Conservation (phyloP, 306 rosid genomes). For the Rosa multiflora region DNA sequence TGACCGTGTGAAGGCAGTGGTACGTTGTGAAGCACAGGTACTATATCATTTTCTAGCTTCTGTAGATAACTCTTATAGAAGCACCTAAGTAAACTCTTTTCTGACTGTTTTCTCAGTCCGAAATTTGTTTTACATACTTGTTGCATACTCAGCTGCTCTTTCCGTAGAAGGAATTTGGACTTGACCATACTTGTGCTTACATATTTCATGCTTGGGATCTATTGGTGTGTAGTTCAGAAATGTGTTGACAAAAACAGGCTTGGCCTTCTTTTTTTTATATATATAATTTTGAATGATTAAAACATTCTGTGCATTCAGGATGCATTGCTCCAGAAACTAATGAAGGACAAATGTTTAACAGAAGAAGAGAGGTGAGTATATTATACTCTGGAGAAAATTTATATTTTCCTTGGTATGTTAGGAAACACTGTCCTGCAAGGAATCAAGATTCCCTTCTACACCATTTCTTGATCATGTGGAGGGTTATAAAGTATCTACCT, state of each 20-base stretch:
- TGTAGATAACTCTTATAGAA: background rate
- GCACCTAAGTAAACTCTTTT: too few species aligned
- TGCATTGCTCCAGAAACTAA: slow-evolving; percentile 77
- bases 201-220: background rate
- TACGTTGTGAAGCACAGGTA: slow-evolving; percentile 95
- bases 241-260: background rate
- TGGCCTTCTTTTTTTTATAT: background rate
- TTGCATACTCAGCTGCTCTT: background rate
- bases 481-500: background rate
- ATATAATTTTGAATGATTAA: background rate
- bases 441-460: slow-evolving; percentile 11
- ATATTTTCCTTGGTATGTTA: slow-evolving; percentile 1
- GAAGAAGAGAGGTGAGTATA: slow-evolving; percentile 74
- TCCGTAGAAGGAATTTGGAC: background rate
- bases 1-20: slow-evolving; percentile 82
- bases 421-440: slow-evolving; percentile 19
- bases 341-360: slow-evolving; percentile 54
- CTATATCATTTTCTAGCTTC: slow-evolving; percentile 13
- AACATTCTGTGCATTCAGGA: slow-evolving; percentile 54
- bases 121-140: background rate
- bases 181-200: background rate
- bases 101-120: background rate
- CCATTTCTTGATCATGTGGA: slow-evolving; percentile 1
- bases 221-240: background rate
- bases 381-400: slow-evolving; percentile 16